Conservation (phyloP, 306 rosid genomes). For the Hippophae tibetana region DNA sequence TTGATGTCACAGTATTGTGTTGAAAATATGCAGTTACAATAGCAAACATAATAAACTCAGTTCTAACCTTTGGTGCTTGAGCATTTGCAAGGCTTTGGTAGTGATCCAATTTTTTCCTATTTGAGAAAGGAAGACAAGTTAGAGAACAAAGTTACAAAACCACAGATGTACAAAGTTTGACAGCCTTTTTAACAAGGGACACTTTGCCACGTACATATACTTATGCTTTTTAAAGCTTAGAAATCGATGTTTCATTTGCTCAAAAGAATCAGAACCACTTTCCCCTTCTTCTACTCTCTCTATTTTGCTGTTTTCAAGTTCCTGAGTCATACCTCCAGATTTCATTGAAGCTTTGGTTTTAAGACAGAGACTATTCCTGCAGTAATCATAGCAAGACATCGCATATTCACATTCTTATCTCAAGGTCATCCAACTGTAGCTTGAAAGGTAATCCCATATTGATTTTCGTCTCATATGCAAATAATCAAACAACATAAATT, state of each 20-base stretch:
- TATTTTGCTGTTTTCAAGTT: constrained; percentile 28
- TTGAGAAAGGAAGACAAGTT: constrained; percentile 19
- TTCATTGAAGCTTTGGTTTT: constrained; percentile 55
- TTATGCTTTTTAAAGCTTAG: constrained; percentile 55
- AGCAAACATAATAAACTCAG: constrained; percentile 9
- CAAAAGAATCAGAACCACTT: constrained; percentile 39
- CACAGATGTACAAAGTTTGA: constrained; percentile 1
- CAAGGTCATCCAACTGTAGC: constrained; percentile 24
- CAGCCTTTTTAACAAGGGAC: constrained; percentile 9
- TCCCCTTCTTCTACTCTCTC: constrained; percentile 32
- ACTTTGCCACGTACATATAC: constrained; percentile 47
- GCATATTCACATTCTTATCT: constrained; percentile 17
- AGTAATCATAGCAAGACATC: constrained; percentile 16
- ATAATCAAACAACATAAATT: constrained; percentile 14
- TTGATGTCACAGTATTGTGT: background rate
- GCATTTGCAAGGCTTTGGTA: constrained; percentile 59
- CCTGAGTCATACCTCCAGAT: constrained; percentile 36
- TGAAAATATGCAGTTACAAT: background rate
- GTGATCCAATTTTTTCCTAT: constrained; percentile 56
- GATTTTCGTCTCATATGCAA: constrained; percentile 12
- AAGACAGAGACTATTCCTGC: constrained; percentile 40
- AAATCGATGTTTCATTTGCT: constrained; percentile 62
- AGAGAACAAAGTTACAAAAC: background rate
- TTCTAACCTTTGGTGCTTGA: constrained; percentile 79
- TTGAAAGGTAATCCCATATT: constrained; percentile 19